A percentile compares a stretch with the other conserved stretches of the same genome.
Evolutionary conservation across 306 rosid genomes (phyloP).

Genomic region (Castanea mollissima): DNA sequence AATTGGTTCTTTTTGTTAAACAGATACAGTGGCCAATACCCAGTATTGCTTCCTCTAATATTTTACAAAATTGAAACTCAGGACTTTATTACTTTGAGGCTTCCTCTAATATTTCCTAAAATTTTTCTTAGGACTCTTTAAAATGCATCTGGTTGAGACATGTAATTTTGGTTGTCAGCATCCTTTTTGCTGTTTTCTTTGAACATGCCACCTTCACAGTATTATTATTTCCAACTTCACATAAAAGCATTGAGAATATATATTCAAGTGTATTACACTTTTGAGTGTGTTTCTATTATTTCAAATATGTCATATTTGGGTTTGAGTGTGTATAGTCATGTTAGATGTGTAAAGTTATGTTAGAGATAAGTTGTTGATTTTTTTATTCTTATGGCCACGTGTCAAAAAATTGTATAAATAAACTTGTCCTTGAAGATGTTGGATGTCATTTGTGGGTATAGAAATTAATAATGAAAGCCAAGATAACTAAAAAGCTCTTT

Average conservation of each 20-base stretch:
- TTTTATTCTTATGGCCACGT: neutral
- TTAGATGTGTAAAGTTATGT: too few relatives aligned
- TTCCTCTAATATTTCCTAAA: neutral
- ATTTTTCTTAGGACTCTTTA: too few relatives aligned
- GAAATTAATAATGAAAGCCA: too few relatives aligned
- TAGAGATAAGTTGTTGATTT: too few relatives aligned
- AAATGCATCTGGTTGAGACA: neutral
- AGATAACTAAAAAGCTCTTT: too few relatives aligned
- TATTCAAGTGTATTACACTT: neutral
- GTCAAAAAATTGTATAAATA: neutral
- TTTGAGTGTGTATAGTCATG: neutral
- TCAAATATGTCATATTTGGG: neutral
- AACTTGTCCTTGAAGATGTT: too few relatives aligned
- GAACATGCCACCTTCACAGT: neutral
- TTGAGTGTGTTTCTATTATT: neutral
- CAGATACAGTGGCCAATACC: neutral
- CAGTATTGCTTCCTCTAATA: neutral
- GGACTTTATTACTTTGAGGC: neutral
- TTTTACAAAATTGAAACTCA: neutral
- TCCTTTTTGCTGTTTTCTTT: neutral
- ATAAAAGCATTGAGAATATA: neutral
- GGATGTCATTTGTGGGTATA: too few relatives aligned
- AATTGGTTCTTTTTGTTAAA: neutral
- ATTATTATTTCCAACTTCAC: neutral
- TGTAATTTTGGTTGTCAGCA: neutral